phyloP scores from a whole-genome alignment of 2,329 filamentous ascomycete genomes.

The Neonectria magnoliae region DNA sequence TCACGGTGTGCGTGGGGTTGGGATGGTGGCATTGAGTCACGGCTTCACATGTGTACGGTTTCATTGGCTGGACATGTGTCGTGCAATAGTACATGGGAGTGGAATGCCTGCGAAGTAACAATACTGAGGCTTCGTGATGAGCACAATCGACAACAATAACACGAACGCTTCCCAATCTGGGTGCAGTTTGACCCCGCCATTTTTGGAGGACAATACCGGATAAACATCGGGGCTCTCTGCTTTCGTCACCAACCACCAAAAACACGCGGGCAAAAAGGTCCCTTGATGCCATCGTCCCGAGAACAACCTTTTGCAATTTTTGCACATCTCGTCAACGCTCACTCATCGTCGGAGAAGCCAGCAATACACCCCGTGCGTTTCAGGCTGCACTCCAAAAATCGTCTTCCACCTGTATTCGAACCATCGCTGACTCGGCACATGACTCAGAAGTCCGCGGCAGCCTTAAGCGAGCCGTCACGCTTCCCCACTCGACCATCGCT shows the following conservation, averaged over 20 bases:
- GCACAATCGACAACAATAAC: background rate
- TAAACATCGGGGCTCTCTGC: background rate
- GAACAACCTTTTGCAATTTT: background rate
- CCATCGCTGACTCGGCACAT: constrained; percentile 35
- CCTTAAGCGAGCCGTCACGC: constrained; percentile 26
- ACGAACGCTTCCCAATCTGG: background rate
- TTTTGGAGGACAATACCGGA: background rate
- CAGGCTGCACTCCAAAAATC: constrained; percentile 26
- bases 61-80: background rate
- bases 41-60: background rate
- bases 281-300: background rate
- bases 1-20: background rate
- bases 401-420: constrained; percentile 38
- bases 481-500: constrained; percentile 47
- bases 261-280: background rate
- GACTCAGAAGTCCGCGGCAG: constrained; percentile 27
- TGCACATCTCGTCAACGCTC: background rate
- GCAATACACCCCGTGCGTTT: background rate
- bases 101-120: background rate
- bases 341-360: background rate
- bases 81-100: background rate
- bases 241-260: background rate
- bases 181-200: background rate
- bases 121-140: background rate
- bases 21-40: background rate